Percentiles rank a stretch among this genome's conserved stretches.
Evolutionary conservation across 805 yeast species (phyloP).

Genomic region (Candida coquimbonensis): DNA sequence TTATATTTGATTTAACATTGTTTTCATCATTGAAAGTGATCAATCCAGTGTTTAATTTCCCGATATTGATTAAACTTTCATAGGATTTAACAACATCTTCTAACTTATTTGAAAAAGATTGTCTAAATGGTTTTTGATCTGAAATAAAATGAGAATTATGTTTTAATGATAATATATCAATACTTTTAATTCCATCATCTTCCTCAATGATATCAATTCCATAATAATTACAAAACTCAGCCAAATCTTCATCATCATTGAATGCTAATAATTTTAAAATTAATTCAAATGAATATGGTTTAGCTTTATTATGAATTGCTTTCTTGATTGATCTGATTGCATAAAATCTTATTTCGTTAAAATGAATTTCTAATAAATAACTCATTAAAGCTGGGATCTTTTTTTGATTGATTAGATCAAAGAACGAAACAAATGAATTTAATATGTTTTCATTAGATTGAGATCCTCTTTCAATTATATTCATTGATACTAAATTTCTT

Average conservation of each 20-base stretch:
- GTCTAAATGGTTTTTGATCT: constrained; percentile 37
- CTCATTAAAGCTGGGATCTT: constrained; percentile 60
- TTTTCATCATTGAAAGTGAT: background rate
- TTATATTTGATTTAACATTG: background rate
- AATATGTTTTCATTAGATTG: constrained; percentile 49
- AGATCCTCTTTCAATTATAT: constrained; percentile 46
- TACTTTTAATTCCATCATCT: constrained; percentile 27
- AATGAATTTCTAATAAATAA: constrained; percentile 71
- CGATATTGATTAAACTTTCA: constrained; percentile 27
- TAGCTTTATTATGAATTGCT: constrained; percentile 64
- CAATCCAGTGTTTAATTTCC: constrained; percentile 6
- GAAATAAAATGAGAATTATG: constrained; percentile 28
- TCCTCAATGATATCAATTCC: constrained; percentile 36
- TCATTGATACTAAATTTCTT: constrained; percentile 58
- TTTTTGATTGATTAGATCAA: constrained; percentile 44
- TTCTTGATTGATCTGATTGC: constrained; percentile 62
- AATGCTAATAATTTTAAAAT: constrained; percentile 55
- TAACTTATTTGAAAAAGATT: constrained; percentile 37
- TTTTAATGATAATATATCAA: constrained; percentile 38
- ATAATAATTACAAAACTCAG: constrained; percentile 56
- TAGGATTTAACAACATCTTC: constrained; percentile 30
- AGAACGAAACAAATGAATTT: constrained; percentile 57
- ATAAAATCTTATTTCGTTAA: constrained; percentile 70
- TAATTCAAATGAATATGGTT: constrained; percentile 47
- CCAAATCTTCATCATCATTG: constrained; percentile 48